Evolutionary conservation across 495 filamentous ascomycete genomes (phyloP).

Genomic region (Podospora didyma): DNA sequence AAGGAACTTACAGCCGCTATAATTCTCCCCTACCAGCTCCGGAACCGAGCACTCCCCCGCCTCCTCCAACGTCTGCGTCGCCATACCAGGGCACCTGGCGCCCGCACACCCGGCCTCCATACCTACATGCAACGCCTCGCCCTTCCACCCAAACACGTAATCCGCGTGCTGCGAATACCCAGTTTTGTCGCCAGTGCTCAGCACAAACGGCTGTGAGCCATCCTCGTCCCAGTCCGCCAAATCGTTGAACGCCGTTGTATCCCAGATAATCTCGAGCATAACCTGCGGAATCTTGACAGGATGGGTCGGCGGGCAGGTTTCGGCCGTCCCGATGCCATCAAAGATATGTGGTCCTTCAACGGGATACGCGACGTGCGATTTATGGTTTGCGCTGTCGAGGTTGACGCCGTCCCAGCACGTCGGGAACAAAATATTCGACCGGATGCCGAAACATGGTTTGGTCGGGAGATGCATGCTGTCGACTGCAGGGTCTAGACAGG

Average conservation of each 20-base stretch:
- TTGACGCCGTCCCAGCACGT: constrained; percentile 22
- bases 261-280: constrained; percentile 37
- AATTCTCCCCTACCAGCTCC: constrained; percentile 24
- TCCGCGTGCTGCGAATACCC: constrained; percentile 33
- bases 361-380: constrained; percentile 33
- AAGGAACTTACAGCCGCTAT: constrained; percentile 27
- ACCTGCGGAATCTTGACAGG: constrained; percentile 33
- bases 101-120: constrained; percentile 32
- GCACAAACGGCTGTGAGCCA: constrained; percentile 40
- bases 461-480: constrained; percentile 23
- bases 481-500: too few relatives aligned
- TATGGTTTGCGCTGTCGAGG: constrained; percentile 28
- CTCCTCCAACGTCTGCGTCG: constrained; percentile 26
- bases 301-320: constrained; percentile 26
- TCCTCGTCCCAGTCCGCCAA: constrained; percentile 33
- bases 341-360: constrained; percentile 22
- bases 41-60: constrained; percentile 26
- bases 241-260: constrained; percentile 30
- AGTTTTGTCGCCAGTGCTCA: constrained; percentile 35
- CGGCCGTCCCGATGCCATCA: constrained; percentile 19
- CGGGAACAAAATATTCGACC: constrained; percentile 27
- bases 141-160: constrained; percentile 37
- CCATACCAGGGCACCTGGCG: constrained; percentile 24
- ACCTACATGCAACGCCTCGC: constrained; percentile 28
- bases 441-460: constrained; percentile 27